Conservation (phyloP, 208 protist genomes). For the Jaenimonas drosophilae region DNA sequence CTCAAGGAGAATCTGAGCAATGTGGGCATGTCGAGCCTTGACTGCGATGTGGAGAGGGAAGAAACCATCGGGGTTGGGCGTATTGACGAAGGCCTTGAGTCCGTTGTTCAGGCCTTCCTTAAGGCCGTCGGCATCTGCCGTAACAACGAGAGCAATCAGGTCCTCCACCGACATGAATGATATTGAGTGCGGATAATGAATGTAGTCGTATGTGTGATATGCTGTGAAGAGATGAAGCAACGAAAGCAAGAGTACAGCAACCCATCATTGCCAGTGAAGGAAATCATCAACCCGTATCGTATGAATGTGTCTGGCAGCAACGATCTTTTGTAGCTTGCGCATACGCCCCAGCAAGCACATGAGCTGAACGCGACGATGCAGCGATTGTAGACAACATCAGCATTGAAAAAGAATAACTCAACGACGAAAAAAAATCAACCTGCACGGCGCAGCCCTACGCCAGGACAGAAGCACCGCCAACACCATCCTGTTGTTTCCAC, state of each 20-base stretch:
- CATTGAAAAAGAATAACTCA: conserved; percentile 10
- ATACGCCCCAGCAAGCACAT: no score
- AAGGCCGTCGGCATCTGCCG: conserved; percentile 83
- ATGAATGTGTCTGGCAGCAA: neutral
- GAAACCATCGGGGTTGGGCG: conserved; percentile 18
- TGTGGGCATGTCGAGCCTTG: conserved; percentile 4
- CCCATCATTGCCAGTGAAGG: no score
- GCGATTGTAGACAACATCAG: neutral
- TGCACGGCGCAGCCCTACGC: neutral
- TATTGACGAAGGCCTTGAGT: conserved; percentile 4
- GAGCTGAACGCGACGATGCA: no score
- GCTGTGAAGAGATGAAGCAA: conserved; percentile 1
- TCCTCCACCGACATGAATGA: conserved; percentile 45
- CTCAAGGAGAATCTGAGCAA: conserved; percentile 25
- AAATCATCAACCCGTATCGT: no score
- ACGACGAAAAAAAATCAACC: neutral
- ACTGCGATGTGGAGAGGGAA: conserved; percentile 41
- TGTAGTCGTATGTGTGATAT: neutral
- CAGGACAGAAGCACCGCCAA: neutral
- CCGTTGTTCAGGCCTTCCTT: conserved; percentile 83
- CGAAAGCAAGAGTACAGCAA: neutral
- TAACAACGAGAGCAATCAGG: conserved; percentile 60
- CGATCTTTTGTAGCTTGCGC: no score
- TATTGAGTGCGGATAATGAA: no score
- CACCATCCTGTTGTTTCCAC: conserved; percentile 3